phyloP scores from a whole-genome alignment of 495 filamentous ascomycete genomes.

The Daldinia bambusicola region DNA sequence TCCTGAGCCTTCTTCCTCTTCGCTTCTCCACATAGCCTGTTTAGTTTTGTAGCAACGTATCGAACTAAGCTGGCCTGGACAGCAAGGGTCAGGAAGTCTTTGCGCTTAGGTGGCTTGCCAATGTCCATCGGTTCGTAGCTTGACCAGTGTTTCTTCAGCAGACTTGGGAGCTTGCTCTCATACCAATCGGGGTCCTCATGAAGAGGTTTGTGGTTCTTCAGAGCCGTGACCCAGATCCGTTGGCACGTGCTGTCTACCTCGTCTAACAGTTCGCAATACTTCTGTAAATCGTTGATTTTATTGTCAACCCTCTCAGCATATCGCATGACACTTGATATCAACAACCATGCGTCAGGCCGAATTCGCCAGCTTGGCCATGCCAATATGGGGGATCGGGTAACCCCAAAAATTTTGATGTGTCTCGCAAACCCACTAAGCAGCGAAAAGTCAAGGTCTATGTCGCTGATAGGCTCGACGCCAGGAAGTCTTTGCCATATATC shows the following conservation, averaged over 20 bases:
- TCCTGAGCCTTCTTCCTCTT: conserved; percentile 45
- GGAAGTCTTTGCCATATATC: conserved; percentile 48
- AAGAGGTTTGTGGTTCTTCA: conserved; percentile 46
- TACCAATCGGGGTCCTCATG: conserved; percentile 50
- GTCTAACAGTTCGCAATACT: conserved; percentile 44
- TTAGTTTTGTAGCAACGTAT: conserved; percentile 41
- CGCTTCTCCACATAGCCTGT: conserved; percentile 21
- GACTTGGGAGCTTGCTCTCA: conserved; percentile 36
- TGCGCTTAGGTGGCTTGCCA: conserved; percentile 49
- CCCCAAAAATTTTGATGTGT: conserved; percentile 43
- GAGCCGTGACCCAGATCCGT: conserved; percentile 39
- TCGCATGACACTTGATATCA: conserved; percentile 44
- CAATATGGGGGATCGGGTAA: conserved; percentile 39
- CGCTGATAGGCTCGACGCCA: conserved; percentile 29
- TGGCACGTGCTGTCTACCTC: conserved; percentile 46
- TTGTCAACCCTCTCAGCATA: conserved; percentile 46
- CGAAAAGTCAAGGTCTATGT: conserved; percentile 43
- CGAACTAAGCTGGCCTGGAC: conserved; percentile 48
- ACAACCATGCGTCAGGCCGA: conserved; percentile 48
- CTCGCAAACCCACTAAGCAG: conserved; percentile 47
- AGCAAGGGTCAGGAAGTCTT: conserved; percentile 45
- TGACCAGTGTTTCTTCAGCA: conserved; percentile 47
- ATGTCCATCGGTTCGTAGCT: conserved; percentile 50
- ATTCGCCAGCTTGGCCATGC: conserved; percentile 47
- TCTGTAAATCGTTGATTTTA: conserved; percentile 31